A percentile compares a stretch with the other conserved stretches of the same genome.
phyloP scores from a whole-genome alignment of 768 basidiomycete species.

The Boletus tomentosulus region DNA sequence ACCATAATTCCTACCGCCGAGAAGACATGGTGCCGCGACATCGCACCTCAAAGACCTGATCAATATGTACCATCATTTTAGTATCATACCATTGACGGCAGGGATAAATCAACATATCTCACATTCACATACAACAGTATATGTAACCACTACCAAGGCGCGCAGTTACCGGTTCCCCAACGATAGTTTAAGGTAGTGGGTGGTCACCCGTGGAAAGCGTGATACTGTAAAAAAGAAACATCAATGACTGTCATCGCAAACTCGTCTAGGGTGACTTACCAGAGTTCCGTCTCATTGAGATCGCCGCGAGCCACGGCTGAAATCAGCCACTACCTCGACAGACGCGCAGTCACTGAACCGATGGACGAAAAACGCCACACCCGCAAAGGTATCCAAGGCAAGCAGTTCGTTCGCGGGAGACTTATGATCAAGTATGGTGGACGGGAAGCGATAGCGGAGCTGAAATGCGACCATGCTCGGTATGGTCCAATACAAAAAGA shows the following conservation, averaged over 20 bases:
- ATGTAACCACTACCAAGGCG: background rate
- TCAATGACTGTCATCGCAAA: background rate
- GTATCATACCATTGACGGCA: background rate
- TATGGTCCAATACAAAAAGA: slow-evolving; percentile 1
- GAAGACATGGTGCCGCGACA: too few species aligned
- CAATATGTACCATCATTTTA: background rate
- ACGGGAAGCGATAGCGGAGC: background rate
- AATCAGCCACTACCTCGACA: background rate
- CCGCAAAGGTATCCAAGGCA: slow-evolving; percentile 1
- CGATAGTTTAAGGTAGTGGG: background rate
- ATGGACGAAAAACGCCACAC: background rate
- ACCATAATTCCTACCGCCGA: background rate
- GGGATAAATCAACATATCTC: background rate
- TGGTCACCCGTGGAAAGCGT: background rate
- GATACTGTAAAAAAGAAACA: background rate
- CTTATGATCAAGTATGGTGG: background rate
- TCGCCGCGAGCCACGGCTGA: background rate
- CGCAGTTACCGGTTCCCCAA: background rate
- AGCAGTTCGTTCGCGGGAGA: background rate
- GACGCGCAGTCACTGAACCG: background rate
- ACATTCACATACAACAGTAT: background rate
- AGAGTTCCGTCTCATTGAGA: background rate
- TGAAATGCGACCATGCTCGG: background rate
- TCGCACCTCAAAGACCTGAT: background rate
- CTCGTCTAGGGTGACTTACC: background rate